Base-by-base conservation (phyloP, 139 green algal species). In the Coelastrella sp. region DNA sequence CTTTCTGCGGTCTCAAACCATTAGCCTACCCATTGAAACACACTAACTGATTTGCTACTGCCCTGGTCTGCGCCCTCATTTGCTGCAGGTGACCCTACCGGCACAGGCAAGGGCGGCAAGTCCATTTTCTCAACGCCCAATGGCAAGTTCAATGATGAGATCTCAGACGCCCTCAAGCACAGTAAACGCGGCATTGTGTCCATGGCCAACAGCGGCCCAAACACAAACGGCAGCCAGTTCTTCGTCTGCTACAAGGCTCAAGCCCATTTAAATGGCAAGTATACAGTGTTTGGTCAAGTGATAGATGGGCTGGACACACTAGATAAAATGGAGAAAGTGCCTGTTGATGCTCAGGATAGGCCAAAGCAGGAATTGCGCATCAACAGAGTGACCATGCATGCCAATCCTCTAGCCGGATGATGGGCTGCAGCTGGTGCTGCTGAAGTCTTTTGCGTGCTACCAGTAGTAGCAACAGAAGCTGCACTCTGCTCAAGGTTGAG, bases 191-290 rank as follows among this genome's bases (percentile, higher is more conserved):
- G 98, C 84, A 96, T 99, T 11, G 75, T 99, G 74, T 97, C 95
- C 22, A 99, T 99, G 98, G 98, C 98, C 35, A 99, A 99, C 93
- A 97, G 93, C 79, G 98, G 98, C 3, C 96, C 96, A n/a, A 97
- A 99, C 95, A 98, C 96, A 1, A 99, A 99, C 75, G 96, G 93
- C 65, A 89, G 63, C 20, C 97, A 99, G 93, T 99, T 99, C 89
- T 99, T 99, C 94, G 96, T 99, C 76, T 97, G 95, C 0, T 99
- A 99, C 94, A 98, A 96, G 80, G 96, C 98, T 17, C 95, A 99
- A n/a, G 82, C 94, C 0, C 96, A 99, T 89, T 90, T 99, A 8
- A 98, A 99, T 84, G 98, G 98, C 79, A 96, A 94, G 91, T 97
- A 98, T 90, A 97, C 96, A 65, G 78, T 83, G 78, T 83, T 83